Evolutionary conservation across 495 filamentous ascomycete genomes (phyloP).

Genomic region (Talaromyces adpressus): DNA sequence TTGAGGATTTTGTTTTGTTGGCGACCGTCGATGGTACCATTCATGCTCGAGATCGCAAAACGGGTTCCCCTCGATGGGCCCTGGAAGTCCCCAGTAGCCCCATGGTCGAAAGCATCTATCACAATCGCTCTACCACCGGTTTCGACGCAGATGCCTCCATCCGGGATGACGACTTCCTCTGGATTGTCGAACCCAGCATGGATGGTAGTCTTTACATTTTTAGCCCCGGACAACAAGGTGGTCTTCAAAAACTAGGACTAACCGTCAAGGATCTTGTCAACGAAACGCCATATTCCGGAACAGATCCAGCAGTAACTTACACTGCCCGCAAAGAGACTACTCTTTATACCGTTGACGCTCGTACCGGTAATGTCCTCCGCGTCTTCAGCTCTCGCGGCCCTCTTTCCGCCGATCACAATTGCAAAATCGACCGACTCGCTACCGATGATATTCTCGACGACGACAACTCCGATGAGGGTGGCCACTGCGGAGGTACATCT

Average conservation of each 20-base stretch:
- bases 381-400: slow-evolving; percentile 55
- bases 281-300: slow-evolving; percentile 56
- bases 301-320: slow-evolving; percentile 66
- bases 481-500: slow-evolving; percentile 61
- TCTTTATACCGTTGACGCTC: slow-evolving; percentile 76
- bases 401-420: slow-evolving; percentile 41
- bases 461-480: slow-evolving; percentile 50
- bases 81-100: slow-evolving; percentile 70
- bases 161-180: slow-evolving; percentile 77
- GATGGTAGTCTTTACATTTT: slow-evolving; percentile 89
- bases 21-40: slow-evolving; percentile 98
- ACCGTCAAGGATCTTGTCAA: slow-evolving; percentile 79
- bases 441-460: slow-evolving; percentile 31
- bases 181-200: slow-evolving; percentile 90
- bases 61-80: slow-evolving; percentile 75
- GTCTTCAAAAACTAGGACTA: slow-evolving; percentile 55
- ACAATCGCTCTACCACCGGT: slow-evolving; percentile 28
- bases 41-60: slow-evolving; percentile 85
- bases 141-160: slow-evolving; percentile 16
- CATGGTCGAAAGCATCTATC: slow-evolving; percentile 84
- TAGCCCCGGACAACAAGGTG: slow-evolving; percentile 53
- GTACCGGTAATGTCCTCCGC: slow-evolving; percentile 64
- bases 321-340: slow-evolving; percentile 76
- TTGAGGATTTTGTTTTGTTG: slow-evolving; percentile 98
- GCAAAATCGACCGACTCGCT: slow-evolving; percentile 26